phyloP scores from a whole-genome alignment of 2,329 filamentous ascomycete genomes.

The Ceratocystis lukuohia region DNA sequence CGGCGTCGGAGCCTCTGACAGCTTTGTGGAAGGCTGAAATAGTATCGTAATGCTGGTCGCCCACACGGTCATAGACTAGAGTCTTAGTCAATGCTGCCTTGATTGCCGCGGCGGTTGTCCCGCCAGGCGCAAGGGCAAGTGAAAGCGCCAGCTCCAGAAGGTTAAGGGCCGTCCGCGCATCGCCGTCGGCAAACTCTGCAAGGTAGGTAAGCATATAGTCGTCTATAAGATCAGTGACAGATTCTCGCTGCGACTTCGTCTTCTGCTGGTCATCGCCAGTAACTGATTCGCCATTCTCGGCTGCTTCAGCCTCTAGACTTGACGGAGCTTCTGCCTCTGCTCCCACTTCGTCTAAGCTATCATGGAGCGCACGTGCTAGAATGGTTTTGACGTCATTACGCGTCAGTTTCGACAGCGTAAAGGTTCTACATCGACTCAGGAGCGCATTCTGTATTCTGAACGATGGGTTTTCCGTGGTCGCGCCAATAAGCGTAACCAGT shows the following conservation, averaged over 20 bases:
- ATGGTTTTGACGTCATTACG: constrained; percentile 61
- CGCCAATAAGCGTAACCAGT: constrained; percentile 80
- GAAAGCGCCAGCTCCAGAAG: constrained; percentile 80
- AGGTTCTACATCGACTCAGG: constrained; percentile 78
- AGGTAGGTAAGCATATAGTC: constrained; percentile 68
- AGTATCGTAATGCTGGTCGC: constrained; percentile 94
- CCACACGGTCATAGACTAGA: constrained; percentile 83
- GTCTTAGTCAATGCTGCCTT: constrained; percentile 80
- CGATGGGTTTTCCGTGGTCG: constrained; percentile 92
- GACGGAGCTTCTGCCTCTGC: not conserved
- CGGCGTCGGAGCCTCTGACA: constrained; percentile 70
- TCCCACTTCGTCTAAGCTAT: constrained; percentile 22
- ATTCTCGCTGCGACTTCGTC: not conserved
- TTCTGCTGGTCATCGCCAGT: not conserved
- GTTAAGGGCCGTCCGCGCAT: constrained; percentile 85
- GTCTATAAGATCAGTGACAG: constrained; percentile 46
- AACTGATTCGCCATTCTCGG: not conserved
- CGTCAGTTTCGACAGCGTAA: constrained; percentile 65
- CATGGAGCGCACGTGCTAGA: constrained; percentile 56
- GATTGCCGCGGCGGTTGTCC: constrained; percentile 60
- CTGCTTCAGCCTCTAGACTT: not conserved
- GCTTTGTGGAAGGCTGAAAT: constrained; percentile 97
- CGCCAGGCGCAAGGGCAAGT: constrained; percentile 44
- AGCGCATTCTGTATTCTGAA: constrained; percentile 86
- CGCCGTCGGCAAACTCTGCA: constrained; percentile 76